phyloP scores from a whole-genome alignment of 2,329 filamentous ascomycete species.

The Catunica adiposa region DNA sequence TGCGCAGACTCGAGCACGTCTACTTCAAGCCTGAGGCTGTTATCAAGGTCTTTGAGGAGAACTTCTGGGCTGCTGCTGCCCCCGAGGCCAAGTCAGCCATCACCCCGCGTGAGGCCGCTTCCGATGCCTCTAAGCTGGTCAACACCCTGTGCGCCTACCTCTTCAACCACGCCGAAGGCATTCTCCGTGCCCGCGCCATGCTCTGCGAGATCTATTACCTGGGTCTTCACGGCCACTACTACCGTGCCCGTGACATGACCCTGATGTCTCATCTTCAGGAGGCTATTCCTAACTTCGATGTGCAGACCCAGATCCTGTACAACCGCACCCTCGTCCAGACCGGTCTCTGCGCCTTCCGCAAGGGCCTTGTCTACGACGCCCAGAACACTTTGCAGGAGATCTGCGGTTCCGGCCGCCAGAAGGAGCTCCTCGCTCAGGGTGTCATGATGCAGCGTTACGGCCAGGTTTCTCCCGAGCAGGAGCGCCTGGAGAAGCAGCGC shows the following conservation, averaged over 20 bases:
- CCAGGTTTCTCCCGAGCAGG: slow-evolving; percentile 92
- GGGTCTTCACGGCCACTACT: slow-evolving; percentile 93
- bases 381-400: slow-evolving; percentile 97
- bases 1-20: slow-evolving; percentile 87
- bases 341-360: slow-evolving; percentile 93
- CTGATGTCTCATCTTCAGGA: slow-evolving; percentile 98
- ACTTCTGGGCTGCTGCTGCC: slow-evolving; percentile 73
- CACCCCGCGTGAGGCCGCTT: slow-evolving; percentile 52
- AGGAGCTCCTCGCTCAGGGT: slow-evolving; percentile 93
- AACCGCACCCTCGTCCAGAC: slow-evolving; percentile 97
- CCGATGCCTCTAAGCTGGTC: slow-evolving; percentile 60
- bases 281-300: slow-evolving; percentile 90
- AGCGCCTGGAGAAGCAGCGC: slow-evolving; percentile 89
- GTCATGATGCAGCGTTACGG: slow-evolving; percentile 96
- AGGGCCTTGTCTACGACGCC: slow-evolving; percentile 89
- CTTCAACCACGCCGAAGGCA: slow-evolving; percentile 85
- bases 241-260: slow-evolving; percentile 96
- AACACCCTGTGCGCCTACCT: slow-evolving; percentile 86
- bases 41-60: slow-evolving; percentile 83
- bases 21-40: slow-evolving; percentile 98
- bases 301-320: slow-evolving; percentile 95
- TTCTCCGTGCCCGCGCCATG: slow-evolving; percentile 92
- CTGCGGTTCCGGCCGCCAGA: slow-evolving; percentile 90
- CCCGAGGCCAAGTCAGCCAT: slow-evolving; percentile 56
- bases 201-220: slow-evolving; percentile 98